Conservation (phyloP, 768 basidiomycete genomes). For the Collybia mongolica region DNA sequence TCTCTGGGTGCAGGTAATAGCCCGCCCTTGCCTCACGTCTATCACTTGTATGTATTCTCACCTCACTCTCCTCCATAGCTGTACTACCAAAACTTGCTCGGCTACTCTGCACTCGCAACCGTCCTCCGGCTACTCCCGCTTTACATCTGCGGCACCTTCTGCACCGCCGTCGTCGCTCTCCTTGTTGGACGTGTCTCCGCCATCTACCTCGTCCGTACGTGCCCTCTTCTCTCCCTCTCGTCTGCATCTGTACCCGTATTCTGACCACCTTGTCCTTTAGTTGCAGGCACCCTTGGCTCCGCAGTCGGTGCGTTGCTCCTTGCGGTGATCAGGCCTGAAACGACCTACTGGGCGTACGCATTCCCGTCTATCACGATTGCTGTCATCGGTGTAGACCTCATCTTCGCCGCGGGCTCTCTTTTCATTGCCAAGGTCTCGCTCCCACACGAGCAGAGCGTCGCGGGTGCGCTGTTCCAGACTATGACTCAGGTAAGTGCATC, state of each 20-base stretch:
- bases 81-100: conserved; percentile 68
- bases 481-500: conserved; percentile 55
- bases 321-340: conserved; percentile 56
- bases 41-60: conserved; percentile 31
- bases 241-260: not conserved
- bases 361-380: conserved; percentile 66
- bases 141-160: conserved; percentile 60
- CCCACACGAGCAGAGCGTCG: conserved; percentile 72
- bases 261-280: not conserved
- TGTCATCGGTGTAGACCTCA: conserved; percentile 78
- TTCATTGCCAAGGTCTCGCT: conserved; percentile 68
- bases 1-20: conserved; percentile 28
- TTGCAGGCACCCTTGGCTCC: conserved; percentile 56
- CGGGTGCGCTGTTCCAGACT: conserved; percentile 78
- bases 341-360: conserved; percentile 71
- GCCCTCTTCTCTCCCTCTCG: not conserved
- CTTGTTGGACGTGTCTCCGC: conserved; percentile 55
- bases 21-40: conserved; percentile 17
- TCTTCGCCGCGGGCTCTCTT: conserved; percentile 69
- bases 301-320: conserved; percentile 59
- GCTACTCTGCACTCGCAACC: conserved; percentile 52
- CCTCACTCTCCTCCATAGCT: conserved; percentile 35
- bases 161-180: conserved; percentile 64
- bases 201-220: conserved; percentile 55
- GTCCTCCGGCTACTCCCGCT: conserved; percentile 72